These are phyloP conservation scores for Amanita inopinata DNA, from an alignment of 768 basidiomycete genomes.

Conservation along the genomic window DNA sequence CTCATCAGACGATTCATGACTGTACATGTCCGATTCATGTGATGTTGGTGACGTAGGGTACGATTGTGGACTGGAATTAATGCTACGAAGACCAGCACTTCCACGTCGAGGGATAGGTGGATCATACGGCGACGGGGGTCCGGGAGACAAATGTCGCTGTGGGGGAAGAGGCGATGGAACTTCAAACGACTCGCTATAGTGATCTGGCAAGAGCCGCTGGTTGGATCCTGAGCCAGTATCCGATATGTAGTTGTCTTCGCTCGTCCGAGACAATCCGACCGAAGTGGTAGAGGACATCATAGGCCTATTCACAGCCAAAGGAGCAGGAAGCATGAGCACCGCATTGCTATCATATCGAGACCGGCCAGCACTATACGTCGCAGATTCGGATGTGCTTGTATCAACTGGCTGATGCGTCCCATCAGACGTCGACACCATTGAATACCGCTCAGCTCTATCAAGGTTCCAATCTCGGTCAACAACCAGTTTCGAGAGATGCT, in stretches of 20 bases:
- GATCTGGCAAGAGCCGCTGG: constrained; percentile 33
- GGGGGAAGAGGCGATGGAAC: constrained; percentile 15
- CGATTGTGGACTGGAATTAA: constrained; percentile 18
- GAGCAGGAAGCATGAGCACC: constrained; percentile 66
- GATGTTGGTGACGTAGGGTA: constrained; percentile 30
- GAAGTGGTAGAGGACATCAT: constrained; percentile 41
- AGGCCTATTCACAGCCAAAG: constrained; percentile 51
- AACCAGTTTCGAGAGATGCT: no score
- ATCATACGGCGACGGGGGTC: constrained; percentile 20
- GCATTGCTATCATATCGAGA: constrained; percentile 62
- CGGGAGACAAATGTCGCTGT: constrained; percentile 21
- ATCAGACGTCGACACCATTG: constrained; percentile 71
- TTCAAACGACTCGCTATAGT: constrained; percentile 30
- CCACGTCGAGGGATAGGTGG: constrained; percentile 9
- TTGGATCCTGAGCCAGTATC: constrained; percentile 32
- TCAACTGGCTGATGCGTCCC: constrained; percentile 54
- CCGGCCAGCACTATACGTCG: constrained; percentile 31
- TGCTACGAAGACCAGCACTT: constrained; percentile 13
- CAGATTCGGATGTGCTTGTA: constrained; percentile 53
- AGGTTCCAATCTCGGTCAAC: no score
- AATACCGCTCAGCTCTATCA: constrained; percentile 57
- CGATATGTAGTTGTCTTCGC: constrained; percentile 37
- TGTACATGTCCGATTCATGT: constrained; percentile 26
- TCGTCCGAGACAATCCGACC: constrained; percentile 34
- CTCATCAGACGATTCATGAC: constrained; percentile 25